Conservation (phyloP, 2,329 filamentous ascomycete species). For the Colletotrichum coccodes region DNA sequence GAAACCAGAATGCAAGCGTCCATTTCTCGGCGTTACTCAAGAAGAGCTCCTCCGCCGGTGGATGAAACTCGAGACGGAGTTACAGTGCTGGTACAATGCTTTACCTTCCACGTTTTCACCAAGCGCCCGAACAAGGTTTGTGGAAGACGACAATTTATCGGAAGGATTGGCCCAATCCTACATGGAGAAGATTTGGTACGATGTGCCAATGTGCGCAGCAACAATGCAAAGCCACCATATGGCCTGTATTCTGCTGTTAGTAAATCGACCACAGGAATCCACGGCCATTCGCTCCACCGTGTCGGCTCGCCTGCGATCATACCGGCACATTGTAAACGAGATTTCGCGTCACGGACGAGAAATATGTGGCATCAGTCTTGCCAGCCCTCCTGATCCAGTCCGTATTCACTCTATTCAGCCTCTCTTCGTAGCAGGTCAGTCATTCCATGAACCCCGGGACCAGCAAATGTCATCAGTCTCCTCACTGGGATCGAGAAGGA, state of each 20-base stretch:
- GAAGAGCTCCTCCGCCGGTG: slow-evolving; percentile 28
- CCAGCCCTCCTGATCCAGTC: not conserved
- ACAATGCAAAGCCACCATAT: slow-evolving; percentile 75
- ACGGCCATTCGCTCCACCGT: slow-evolving; percentile 6
- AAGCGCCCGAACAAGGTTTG: not conserved
- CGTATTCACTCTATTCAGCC: slow-evolving; percentile 6
- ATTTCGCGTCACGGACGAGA: not conserved
- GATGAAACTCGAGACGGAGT: not conserved
- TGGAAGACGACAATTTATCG: too few relatives aligned
- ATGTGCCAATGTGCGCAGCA: slow-evolving; percentile 70
- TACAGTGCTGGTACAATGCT: not conserved
- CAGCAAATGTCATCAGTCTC: slow-evolving; percentile 64
- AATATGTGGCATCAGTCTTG: slow-evolving; percentile 16
- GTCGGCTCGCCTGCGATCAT: slow-evolving; percentile 3
- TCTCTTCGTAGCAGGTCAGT: slow-evolving; percentile 6
- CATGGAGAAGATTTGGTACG: slow-evolving; percentile 71
- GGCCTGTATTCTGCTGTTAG: slow-evolving; percentile 68
- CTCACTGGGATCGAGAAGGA: slow-evolving; percentile 70
- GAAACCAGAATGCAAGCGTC: not conserved
- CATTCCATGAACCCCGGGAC: slow-evolving; percentile 66
- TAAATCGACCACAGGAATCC: not conserved
- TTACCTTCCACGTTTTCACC: not conserved
- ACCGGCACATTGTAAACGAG: not conserved
- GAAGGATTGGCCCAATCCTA: too few relatives aligned
- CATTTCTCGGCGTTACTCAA: not conserved